Evolutionary conservation across 2,329 filamentous ascomycete species (phyloP), one percentile per base, ranked within the genome.

Genomic region (Lecanicillium sp.): DNA sequence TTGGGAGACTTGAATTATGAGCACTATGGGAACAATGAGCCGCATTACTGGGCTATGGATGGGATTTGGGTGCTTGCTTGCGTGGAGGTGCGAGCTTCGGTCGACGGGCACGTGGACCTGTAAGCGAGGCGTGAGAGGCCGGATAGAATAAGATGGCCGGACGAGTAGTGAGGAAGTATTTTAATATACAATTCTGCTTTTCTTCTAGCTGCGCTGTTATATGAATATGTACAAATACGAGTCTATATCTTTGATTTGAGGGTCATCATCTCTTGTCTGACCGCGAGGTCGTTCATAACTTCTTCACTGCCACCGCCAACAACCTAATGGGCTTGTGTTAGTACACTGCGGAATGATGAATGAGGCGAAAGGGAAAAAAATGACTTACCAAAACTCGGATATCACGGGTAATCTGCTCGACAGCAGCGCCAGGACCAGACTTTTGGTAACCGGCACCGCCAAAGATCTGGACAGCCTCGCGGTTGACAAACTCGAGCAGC

Each of bases 261-360:
- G 40, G 43, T 25, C 17, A 34, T 39, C 36, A 52, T 33, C 39
- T 74, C 71, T 46, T 72, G 66, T 6, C 65, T 62, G 12, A 73
- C 58, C 3, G 68, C 66, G 27, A 74, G 46, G 45, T 75, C 70
- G 0, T 63, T 61, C 29, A 74, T 58, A 39, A 75, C 72, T 51
- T 75, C 71, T 44, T 75, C 72, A 42, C 70, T 73, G 0, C 71
- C 71, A 10, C 70, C 71, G 3, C 71, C 70, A 1, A 74, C 60
- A 7, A 72, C 68, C 69, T 69, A 42, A 9, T 48, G 40, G 9
- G 4, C 17, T 7, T 4, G 17, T 15, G 45, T 37, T 33, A 39
- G 41, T 17, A 36, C 32, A 20, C n/a, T 11, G 14, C 12, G 2
- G 7, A 6, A 13, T n/a, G 11, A 2, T 19, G 17, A 12, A 29